These are phyloP conservation scores for Nothophoma quercina DNA, from an alignment of 2,329 filamentous ascomycete genomes.

Conservation along the genomic window DNA sequence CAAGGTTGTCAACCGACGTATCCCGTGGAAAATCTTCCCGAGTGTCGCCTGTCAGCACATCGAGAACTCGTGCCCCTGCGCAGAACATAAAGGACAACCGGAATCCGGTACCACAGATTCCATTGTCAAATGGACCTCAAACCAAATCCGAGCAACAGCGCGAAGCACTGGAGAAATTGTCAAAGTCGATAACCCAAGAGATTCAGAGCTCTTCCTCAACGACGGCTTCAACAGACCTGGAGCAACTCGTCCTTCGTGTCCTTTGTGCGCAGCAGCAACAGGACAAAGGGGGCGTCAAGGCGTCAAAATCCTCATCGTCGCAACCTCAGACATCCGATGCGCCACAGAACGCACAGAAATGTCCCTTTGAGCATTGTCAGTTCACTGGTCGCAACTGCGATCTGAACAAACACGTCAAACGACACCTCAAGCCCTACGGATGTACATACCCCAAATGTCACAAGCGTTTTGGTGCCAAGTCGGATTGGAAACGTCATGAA, in stretches of 20 bases:
- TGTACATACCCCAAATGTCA: constrained; percentile 76
- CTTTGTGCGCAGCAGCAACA: background rate
- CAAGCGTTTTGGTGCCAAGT: constrained; percentile 87
- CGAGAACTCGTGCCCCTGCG: background rate
- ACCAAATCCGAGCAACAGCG: constrained; percentile 44
- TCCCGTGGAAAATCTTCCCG: background rate
- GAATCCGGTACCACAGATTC: background rate
- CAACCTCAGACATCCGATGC: too few relatives aligned
- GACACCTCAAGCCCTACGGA: constrained; percentile 80
- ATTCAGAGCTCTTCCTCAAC: too few relatives aligned
- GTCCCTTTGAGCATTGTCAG: constrained; percentile 15
- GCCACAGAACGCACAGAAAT: constrained; percentile 28
- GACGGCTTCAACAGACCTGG: too few relatives aligned
- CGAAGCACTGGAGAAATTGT: constrained; percentile 30
- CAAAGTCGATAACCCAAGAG: constrained; percentile 27
- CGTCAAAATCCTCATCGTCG: too few relatives aligned
- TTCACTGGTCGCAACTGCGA: constrained; percentile 42
- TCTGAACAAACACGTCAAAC: constrained; percentile 76
- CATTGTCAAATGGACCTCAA: constrained; percentile 25
- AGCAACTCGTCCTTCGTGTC: too few relatives aligned
- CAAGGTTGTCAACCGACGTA: too few relatives aligned
- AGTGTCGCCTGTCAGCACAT: background rate
- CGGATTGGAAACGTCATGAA: constrained; percentile 94
- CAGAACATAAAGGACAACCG: too few relatives aligned
- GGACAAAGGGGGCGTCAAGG: too few relatives aligned